Evolutionary conservation across 1,284 basidiomycete genomes (phyloP), one percentile per base, ranked within the genome.

Genomic region (Amylostereum areolatum): DNA sequence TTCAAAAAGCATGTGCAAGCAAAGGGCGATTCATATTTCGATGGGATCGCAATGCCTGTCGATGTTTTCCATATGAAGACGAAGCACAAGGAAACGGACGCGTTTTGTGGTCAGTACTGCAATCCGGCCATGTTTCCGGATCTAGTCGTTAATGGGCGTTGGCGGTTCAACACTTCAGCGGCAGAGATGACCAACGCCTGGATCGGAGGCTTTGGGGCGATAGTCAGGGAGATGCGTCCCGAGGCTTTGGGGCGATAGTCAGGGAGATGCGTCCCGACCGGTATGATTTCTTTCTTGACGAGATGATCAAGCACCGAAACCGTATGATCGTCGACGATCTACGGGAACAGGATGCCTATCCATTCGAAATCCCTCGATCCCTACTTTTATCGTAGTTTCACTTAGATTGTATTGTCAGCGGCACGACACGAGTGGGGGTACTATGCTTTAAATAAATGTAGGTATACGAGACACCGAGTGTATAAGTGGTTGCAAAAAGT

Each of bases 41-140:
- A 50, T 0, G 18, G 55, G 25, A 55, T 64, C 29, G 62, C 55
- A 0, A 59, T 70, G 0, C 52, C 57, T 0, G 70, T 75, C 0
- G 66, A 75, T 47, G 66, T 73, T 0, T 75, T 71, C 27, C 72
- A 75, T 44, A 70, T 71, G 55, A 64, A 67, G 5, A 57, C 51
- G 44, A 76, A 75, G 52, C 71, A 75, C 55, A 59, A 56, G 9
- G 51, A 50, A 3, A 54, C 44, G 0, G 64, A 74, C 43, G 28
- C 4, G 0, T 67, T 59, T 33, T 75, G 69, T 43, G 61, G 68
- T 10, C 43, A 53, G 7, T 34, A 71, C 37, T 73, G 72, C 45
- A 74, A 74, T 44, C 67, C 68, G 0, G 53, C 56, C 0, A 7
- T 31, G 0, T 73, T 48, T 35, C 56, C 61, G 0, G 69, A 74